Evolutionary conservation across 192 early-diverging fungal species (phyloP).

Genomic region (Pilaira anomala): DNA sequence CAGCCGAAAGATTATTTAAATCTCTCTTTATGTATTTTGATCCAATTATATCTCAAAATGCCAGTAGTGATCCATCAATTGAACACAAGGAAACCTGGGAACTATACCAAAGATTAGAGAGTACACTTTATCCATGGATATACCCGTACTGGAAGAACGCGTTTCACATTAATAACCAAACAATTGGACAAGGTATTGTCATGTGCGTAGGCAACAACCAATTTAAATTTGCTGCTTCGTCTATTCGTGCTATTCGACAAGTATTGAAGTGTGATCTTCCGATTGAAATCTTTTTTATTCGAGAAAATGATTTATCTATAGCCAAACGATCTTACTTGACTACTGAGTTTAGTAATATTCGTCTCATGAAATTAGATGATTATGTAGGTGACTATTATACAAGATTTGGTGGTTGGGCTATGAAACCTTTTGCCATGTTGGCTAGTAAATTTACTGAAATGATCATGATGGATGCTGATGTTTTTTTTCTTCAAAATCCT

Average conservation of each 20-base stretch:
- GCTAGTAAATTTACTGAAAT: slow-evolving; percentile 55
- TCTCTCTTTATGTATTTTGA: slow-evolving; percentile 22
- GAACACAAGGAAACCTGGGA: slow-evolving; percentile 21
- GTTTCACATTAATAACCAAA: slow-evolving; percentile 18
- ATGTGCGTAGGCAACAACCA: slow-evolving; percentile 40
- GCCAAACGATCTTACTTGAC: slow-evolving; percentile 33
- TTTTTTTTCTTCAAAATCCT: slow-evolving; percentile 61
- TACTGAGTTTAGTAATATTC: slow-evolving; percentile 33
- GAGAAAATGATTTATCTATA: slow-evolving; percentile 37
- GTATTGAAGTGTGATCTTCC: slow-evolving; percentile 42
- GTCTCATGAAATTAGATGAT: slow-evolving; percentile 36
- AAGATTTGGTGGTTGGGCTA: slow-evolving; percentile 52
- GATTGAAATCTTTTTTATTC: slow-evolving; percentile 56
- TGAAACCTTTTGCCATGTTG: slow-evolving; percentile 65
- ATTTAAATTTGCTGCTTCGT: slow-evolving; percentile 39
- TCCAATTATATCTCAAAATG: not conserved
- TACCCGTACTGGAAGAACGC: slow-evolving; percentile 17
- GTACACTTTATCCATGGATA: slow-evolving; percentile 22
- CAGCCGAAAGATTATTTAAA: slow-evolving; percentile 18
- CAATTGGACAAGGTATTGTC: slow-evolving; percentile 24
- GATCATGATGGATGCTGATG: slow-evolving; percentile 66
- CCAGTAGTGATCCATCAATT: not conserved
- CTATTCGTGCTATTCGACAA: slow-evolving; percentile 39
- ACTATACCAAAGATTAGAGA: slow-evolving; percentile 20
- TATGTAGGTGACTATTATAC: slow-evolving; percentile 38